Conservation (phyloP, 2,329 filamentous ascomycete species). For the Ceratocystis variospora region DNA sequence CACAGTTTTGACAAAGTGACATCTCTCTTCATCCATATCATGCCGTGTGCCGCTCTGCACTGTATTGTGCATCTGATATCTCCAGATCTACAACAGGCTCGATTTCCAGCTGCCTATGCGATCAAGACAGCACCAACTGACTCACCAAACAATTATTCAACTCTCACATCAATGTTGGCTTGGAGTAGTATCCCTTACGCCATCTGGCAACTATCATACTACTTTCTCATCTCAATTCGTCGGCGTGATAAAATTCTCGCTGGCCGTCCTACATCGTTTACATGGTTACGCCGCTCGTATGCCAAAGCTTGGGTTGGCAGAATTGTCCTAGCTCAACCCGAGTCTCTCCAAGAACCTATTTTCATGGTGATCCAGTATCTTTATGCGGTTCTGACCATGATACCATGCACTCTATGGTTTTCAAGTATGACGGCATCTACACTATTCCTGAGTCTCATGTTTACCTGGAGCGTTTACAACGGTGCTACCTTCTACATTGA, state of each 20-base stretch:
- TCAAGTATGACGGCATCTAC: conserved; percentile 70
- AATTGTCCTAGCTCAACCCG: conserved; percentile 65
- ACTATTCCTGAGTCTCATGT: conserved; percentile 65
- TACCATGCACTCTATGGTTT: conserved; percentile 92
- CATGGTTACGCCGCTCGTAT: conserved; percentile 88
- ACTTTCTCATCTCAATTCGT: conserved; percentile 88
- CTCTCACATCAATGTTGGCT: conserved; percentile 68
- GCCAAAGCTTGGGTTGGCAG: conserved; percentile 79
- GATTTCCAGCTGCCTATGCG: conserved; percentile 73
- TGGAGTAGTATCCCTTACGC: conserved; percentile 92
- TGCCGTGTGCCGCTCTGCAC: conserved; percentile 90
- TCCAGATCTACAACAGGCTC: conserved; percentile 46
- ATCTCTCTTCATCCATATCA: conserved; percentile 97
- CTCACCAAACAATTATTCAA: conserved; percentile 66
- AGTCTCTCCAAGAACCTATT: conserved; percentile 63
- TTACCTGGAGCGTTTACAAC: conserved; percentile 91
- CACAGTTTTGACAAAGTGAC: conserved; percentile 98
- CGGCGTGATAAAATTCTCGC: conserved; percentile 93
- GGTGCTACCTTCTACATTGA: conserved; percentile 97
- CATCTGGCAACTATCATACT: conserved; percentile 84
- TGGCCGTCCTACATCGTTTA: conserved; percentile 89
- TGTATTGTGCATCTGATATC: conserved; percentile 76
- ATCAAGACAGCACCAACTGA: conserved; percentile 57
- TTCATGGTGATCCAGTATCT: conserved; percentile 95
- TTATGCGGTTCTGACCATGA: conserved; percentile 85